Conservation (phyloP, 2,329 filamentous ascomycete genomes). For the Aspergillus pseudotamarii region DNA sequence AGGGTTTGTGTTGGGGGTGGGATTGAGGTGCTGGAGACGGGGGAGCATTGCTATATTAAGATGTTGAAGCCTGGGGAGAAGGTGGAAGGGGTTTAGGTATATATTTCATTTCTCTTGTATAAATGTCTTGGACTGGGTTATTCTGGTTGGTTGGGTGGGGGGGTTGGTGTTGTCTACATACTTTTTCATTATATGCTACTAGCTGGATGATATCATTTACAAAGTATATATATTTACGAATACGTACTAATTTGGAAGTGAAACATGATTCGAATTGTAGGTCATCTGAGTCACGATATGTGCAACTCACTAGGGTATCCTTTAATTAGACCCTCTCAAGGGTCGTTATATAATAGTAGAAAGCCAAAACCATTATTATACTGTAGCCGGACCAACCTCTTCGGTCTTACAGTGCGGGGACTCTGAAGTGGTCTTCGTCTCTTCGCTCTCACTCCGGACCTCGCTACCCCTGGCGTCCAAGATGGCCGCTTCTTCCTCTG, state of each 20-base stretch:
- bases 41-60: slow-evolving; percentile 49
- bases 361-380: background rate
- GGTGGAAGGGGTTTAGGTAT: slow-evolving; percentile 30
- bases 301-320: background rate
- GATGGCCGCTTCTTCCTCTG: slow-evolving; percentile 62
- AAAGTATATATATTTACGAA: background rate
- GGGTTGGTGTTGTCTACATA: no score
- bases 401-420: background rate
- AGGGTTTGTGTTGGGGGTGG: slow-evolving; percentile 42
- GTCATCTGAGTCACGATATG: background rate
- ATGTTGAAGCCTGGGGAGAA: slow-evolving; percentile 38
- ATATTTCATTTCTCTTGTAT: background rate
- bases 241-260: background rate
- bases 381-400: background rate
- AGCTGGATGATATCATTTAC: background rate
- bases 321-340: background rate
- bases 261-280: background rate
- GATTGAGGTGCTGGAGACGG: slow-evolving; percentile 44
- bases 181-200: background rate
- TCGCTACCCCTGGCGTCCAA: slow-evolving; percentile 26
- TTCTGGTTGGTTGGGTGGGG: no score
- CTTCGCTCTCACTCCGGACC: slow-evolving; percentile 13
- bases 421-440: background rate
- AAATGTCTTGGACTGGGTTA: background rate
- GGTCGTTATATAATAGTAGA: background rate